These are phyloP conservation scores for Trichomonas vaginalis DNA, from an alignment of 208 protist genomes.

Conservation along the genomic window DNA sequence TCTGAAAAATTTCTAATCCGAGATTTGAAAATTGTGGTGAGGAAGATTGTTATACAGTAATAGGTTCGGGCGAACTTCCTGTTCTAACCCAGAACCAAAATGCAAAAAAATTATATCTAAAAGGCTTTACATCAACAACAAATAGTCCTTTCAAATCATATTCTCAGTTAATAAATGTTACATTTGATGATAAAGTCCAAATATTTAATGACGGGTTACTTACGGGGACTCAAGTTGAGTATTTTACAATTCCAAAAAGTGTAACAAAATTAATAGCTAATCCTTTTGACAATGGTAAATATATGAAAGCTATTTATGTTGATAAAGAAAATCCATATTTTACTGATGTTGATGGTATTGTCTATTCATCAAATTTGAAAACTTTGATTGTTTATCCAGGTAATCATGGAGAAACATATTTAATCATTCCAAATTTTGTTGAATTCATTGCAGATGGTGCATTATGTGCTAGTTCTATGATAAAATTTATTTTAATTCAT, in stretches of 20 bases:
- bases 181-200: not conserved
- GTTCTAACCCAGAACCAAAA: not conserved
- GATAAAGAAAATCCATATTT: not conserved
- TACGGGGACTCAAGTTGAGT: not conserved
- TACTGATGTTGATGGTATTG: not conserved
- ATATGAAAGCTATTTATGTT: not conserved
- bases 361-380: not conserved
- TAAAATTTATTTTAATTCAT: too few species aligned
- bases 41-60: not conserved
- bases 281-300: not conserved
- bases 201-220: not conserved
- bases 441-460: not conserved
- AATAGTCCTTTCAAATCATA: not conserved
- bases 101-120: not conserved
- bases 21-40: too few species aligned
- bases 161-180: not conserved
- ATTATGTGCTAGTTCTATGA: too few species aligned
- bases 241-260: not conserved
- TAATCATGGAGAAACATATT: not conserved
- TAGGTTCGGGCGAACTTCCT: not conserved
- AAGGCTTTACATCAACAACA: not conserved
- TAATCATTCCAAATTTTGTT: not conserved
- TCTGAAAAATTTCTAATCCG: too few species aligned
- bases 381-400: not conserved
- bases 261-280: not conserved